A percentile compares a stretch with the other conserved stretches of the same genome.
Conservation (phyloP, 495 filamentous ascomycete species). For the Immersiella caudata region DNA sequence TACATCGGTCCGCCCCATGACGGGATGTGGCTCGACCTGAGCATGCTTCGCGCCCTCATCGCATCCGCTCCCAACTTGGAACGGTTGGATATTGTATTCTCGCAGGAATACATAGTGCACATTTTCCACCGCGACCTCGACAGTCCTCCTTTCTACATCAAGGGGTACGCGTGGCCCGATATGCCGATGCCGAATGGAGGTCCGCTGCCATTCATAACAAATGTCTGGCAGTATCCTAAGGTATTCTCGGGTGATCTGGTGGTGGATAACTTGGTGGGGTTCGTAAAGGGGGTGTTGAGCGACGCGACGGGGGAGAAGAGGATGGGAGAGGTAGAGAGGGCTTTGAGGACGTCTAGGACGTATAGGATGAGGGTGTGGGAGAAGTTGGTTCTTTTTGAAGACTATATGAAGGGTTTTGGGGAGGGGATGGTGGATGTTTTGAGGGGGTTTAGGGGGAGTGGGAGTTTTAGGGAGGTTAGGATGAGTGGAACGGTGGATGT, state of each 20-base stretch:
- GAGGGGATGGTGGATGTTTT: not conserved
- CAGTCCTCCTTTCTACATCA: not conserved
- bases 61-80: not conserved
- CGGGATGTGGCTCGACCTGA: not conserved
- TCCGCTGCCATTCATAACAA: too few species aligned
- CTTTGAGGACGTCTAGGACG: not conserved
- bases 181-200: not conserved
- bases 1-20: not conserved
- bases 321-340: not conserved
- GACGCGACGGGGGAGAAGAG: not conserved
- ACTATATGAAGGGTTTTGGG: not conserved
- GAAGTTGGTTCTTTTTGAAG: not conserved
- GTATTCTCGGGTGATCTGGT: too few species aligned
- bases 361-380: not conserved
- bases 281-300: not conserved
- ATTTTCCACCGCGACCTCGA: not conserved
- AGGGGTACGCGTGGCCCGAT: not conserved
- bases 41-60: not conserved
- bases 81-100: not conserved
- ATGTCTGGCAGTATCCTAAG: too few species aligned
- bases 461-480: constrained; percentile 7
- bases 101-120: not conserved
- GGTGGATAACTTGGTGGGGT: not conserved
- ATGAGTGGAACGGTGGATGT: constrained; percentile 9
- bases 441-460: not conserved